A percentile compares a stretch with the other conserved stretches of the same genome.
Conservation (phyloP, 225 moss, liverwort and hornwort species). For the Marchantia polymorpha region DNA sequence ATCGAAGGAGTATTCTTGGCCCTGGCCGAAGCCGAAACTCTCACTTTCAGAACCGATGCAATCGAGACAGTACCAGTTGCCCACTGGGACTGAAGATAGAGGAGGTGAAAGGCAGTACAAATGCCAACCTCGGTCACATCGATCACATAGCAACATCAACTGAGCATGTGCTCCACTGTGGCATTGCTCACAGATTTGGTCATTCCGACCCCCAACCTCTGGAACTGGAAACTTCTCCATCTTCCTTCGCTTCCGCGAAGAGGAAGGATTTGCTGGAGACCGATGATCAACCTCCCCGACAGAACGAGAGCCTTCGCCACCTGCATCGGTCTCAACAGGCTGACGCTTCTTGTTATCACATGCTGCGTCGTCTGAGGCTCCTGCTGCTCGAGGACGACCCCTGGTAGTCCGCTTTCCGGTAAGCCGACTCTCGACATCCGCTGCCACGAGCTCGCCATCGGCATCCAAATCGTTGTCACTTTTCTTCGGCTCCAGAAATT, state of each 20-base stretch:
- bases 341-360: slow-evolving; percentile 23
- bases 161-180: slow-evolving; percentile 95
- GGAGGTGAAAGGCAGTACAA: slow-evolving; percentile 97
- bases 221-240: slow-evolving; percentile 38
- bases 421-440: slow-evolving; percentile 30
- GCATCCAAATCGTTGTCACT: slow-evolving; percentile 40
- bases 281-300: slow-evolving; percentile 28
- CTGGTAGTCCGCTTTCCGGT: slow-evolving; percentile 33
- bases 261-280: slow-evolving; percentile 25
- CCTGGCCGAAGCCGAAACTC: slow-evolving; percentile 95
- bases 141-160: slow-evolving; percentile 96
- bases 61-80: slow-evolving; percentile 99
- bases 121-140: slow-evolving; percentile 97
- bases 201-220: slow-evolving; percentile 45
- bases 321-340: slow-evolving; percentile 25
- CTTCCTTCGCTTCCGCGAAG: slow-evolving; percentile 40
- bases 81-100: slow-evolving; percentile 74
- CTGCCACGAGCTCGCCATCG: slow-evolving; percentile 38
- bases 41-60: slow-evolving; percentile 89
- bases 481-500: slow-evolving; percentile 43
- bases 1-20: slow-evolving; percentile 86
- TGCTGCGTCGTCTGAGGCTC: slow-evolving; percentile 17
- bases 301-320: slow-evolving; percentile 37
- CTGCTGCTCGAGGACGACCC: slow-evolving; percentile 31
- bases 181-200: slow-evolving; percentile 99